Evolutionary conservation across 129 eudicot genomes (phyloP).

Genomic region (Lactuca sativa): DNA sequence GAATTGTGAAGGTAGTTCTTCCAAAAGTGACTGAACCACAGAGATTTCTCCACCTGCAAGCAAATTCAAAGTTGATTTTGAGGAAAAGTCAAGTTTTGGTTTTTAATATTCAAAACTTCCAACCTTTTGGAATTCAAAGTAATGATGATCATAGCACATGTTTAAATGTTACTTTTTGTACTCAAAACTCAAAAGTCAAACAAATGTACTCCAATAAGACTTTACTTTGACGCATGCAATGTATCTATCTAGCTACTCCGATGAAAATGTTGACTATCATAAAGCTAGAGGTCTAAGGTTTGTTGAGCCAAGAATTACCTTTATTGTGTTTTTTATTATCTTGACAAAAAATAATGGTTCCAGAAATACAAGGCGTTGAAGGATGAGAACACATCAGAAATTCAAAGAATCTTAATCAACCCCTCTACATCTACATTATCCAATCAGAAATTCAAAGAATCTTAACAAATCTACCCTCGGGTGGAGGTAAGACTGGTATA

Average conservation of each 20-base stretch:
- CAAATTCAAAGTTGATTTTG: not conserved
- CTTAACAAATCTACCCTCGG: too few relatives aligned
- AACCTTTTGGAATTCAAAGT: conserved; percentile 11
- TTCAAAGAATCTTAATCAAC: too few relatives aligned
- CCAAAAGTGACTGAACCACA: conserved; percentile 83
- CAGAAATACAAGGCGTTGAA: too few relatives aligned
- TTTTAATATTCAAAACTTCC: not conserved
- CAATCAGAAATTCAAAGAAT: too few relatives aligned
- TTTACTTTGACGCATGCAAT: not conserved
- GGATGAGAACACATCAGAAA: too few relatives aligned
- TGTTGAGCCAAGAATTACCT: too few relatives aligned
- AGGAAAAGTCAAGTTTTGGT: conserved; percentile 4
- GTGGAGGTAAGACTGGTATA: too few relatives aligned
- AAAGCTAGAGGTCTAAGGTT: too few relatives aligned
- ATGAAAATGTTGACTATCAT: not conserved
- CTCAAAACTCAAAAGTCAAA: conserved; percentile 17
- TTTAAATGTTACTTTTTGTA: conserved; percentile 14
- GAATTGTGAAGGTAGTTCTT: conserved; percentile 89
- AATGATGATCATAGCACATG: conserved; percentile 19
- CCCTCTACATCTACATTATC: too few relatives aligned
- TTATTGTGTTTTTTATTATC: too few relatives aligned
- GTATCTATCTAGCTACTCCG: not conserved
- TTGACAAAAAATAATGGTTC: too few relatives aligned
- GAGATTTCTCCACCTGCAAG: conserved; percentile 85
- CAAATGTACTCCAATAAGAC: not conserved